Evolutionary conservation across 495 filamentous ascomycete genomes (phyloP), one percentile per base, ranked within the genome.

Genomic region (Penicillium argentinense): DNA sequence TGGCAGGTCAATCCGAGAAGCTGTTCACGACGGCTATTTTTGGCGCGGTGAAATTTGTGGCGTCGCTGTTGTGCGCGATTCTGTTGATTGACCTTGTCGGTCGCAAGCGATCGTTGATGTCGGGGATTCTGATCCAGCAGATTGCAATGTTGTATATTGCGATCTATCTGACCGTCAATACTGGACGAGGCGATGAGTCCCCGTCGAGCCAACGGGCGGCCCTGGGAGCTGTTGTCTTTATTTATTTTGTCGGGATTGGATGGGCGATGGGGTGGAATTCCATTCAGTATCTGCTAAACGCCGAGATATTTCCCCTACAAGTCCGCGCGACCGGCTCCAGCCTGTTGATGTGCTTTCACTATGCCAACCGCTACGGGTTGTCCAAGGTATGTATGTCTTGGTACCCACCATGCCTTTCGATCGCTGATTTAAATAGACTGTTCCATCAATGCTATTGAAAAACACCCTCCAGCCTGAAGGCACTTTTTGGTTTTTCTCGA

Each of bases 261-360:
- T 88, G 82, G 80, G 81, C 82, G 0, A 57, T 85, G 16, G 82
- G 83, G 8, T 87, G 81, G 81, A 85, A 85, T 49, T 70, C 67
- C 1, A 81, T 86, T 53, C 84, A 84, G 51, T 88, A 85, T 54
- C 69, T 88, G 1, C 70, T 87, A 42, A 85, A 78, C 40, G 76
- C 81, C 0, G 84, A 88, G 63, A 75, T 86, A 9, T 85, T 82
- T 54, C 83, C 83, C 1, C 60, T 84, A 5, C 46, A 44, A 9
- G 53, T 67, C 16, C 56, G 64, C 2, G 44, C 56, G 1, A 34
- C 47, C 3, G 59, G 56, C 2, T 47, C 58, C 1, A 60, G 55
- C 42, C 26, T 67, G 11, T 18, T 57, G 13, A 64, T 61, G 51
- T 56, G 51, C 27, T 71, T 85, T 28, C 81, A 86, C 56, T 85